These are phyloP conservation scores for Schwanniomyces sp. DNA, from an alignment of 805 yeast genomes.

Conservation along the genomic window DNA sequence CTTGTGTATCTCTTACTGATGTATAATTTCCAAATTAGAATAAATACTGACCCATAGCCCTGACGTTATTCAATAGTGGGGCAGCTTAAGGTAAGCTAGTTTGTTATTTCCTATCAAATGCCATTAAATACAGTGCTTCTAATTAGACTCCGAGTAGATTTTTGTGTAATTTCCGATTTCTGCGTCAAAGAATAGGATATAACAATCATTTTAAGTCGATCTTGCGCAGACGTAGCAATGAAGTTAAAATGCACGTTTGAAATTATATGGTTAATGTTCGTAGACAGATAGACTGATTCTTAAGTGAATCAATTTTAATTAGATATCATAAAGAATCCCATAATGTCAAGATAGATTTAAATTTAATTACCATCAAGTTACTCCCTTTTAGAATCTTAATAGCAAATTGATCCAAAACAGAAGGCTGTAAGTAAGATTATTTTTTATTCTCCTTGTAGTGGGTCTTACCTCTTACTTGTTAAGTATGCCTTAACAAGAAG, in stretches of 20 bases:
- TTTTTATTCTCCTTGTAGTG: too few species aligned
- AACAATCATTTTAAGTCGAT: background rate
- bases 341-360: too few species aligned
- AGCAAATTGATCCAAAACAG: too few species aligned
- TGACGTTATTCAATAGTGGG: background rate
- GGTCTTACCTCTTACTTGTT: too few species aligned
- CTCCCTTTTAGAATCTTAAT: too few species aligned
- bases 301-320: too few species aligned
- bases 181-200: background rate
- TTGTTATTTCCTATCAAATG: background rate
- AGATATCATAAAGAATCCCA: too few species aligned
- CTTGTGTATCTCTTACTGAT: background rate
- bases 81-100: background rate
- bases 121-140: background rate
- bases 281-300: background rate
- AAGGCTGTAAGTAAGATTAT: too few species aligned
- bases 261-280: background rate
- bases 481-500: too few species aligned
- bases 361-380: too few species aligned
- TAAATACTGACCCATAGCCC: background rate
- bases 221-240: background rate
- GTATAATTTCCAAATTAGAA: background rate
- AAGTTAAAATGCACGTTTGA: background rate
- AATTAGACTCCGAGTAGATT: background rate
- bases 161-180: background rate